Base-by-base conservation (phyloP, 2,329 filamentous ascomycete species). In the Diaporthe australafricana region DNA sequence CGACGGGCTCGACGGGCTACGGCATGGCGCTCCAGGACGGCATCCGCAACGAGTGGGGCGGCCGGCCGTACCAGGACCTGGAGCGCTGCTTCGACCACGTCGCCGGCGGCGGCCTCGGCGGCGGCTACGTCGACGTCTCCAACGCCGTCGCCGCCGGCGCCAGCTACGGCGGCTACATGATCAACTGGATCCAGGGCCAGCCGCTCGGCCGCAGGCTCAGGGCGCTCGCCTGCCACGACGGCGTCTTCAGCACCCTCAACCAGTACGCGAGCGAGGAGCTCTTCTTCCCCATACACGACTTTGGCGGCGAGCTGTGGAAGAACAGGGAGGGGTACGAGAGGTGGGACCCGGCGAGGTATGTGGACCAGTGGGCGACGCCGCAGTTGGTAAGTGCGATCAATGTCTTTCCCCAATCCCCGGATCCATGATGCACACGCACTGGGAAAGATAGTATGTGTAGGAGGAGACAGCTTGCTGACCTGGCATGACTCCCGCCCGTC, bases 181-280 rank as follows among this genome's bases (percentile, higher is more conserved):
- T 93, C 74, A 93, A 97, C 80, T 97, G 95, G 95, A 94, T 98
- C 77, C 94, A 98, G 82, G 95, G 95, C 9, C 93, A 96, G 74
- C 87, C 90, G 1, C 87, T 98, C 0, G 95, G 94, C 25, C 90
- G 94, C 35, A 90, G 92, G 76, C 97, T 98, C 88, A 94, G 94
- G 81, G 94, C 94, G 0, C 87, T 98, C 5, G 94, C 97, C 35
- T 95, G 92, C 77, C 95, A 98, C 79, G 94, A 98, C 76, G 95
- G 95, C 60, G 92, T 95, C 68, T 96, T 95, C 81, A 93, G 90
- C 77, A 92, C 90, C 1, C 83, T 90, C 66, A 90, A 86, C 76
- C 88, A 91, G 81, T 92, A 90, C 84, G 81, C 86, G 2, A 90
- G 88, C 6, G 91, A 93, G 75, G 91, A 93, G 80, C 84, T 92